Evolutionary conservation across 2,329 filamentous ascomycete genomes (phyloP).

Genomic region (Colletotrichum godetiae): DNA sequence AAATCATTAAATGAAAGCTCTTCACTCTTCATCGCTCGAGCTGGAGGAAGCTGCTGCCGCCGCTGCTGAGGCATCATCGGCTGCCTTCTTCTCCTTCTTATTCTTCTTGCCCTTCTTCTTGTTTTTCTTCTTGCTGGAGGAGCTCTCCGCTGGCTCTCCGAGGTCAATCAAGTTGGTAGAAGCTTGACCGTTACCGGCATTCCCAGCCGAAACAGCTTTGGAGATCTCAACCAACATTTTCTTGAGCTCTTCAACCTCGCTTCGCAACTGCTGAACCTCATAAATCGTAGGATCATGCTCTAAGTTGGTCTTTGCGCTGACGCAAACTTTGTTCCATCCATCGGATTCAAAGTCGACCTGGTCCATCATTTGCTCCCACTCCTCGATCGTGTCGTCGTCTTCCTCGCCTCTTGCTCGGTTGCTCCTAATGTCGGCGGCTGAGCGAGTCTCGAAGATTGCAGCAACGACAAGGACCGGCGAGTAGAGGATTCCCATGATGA

Average conservation of each 20-base stretch:
- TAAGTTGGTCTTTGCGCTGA: constrained; percentile 81
- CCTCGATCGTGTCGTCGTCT: constrained; percentile 88
- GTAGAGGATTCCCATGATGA: constrained; percentile 88
- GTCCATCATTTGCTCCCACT: constrained; percentile 87
- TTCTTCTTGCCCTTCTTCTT: constrained; percentile 23
- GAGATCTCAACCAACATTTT: constrained; percentile 51
- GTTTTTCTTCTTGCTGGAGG: neutral
- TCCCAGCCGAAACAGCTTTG: constrained; percentile 35
- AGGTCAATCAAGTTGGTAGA: constrained; percentile 20
- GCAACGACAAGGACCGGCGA: constrained; percentile 84
- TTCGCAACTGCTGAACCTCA: constrained; percentile 71
- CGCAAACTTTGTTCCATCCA: constrained; percentile 86
- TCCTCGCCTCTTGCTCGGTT: constrained; percentile 86
- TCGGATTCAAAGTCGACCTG: constrained; percentile 84
- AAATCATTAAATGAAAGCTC: neutral
- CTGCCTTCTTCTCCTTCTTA: constrained; percentile 20
- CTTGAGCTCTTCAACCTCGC: constrained; percentile 69
- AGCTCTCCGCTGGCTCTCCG: neutral
- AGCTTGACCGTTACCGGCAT: constrained; percentile 2
- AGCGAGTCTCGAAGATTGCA: constrained; percentile 75
- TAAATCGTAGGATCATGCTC: constrained; percentile 81
- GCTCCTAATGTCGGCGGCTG: constrained; percentile 72
- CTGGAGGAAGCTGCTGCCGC: constrained; percentile 3
- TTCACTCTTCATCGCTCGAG: constrained; percentile 30
- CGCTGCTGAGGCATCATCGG: neutral